These are phyloP conservation scores for Talaromyces sp. DNA, from an alignment of 2,329 filamentous ascomycete species.

Conservation along the genomic window DNA sequence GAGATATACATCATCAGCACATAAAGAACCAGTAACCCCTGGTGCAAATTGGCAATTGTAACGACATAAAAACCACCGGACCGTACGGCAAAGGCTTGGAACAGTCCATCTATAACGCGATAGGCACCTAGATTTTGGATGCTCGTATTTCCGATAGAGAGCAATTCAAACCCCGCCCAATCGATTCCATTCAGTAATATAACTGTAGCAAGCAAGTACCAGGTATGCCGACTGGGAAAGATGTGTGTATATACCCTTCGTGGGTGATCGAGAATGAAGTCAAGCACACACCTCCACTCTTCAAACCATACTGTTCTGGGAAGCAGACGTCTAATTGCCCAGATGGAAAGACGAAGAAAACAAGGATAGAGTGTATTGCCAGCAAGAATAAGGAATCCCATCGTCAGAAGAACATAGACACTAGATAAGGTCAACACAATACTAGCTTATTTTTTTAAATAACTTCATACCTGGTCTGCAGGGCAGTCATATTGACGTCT, in stretches of 20 bases:
- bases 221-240: constrained; percentile 60
- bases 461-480: constrained; percentile 31
- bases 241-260: constrained; percentile 40
- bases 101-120: constrained; percentile 60
- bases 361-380: constrained; percentile 65
- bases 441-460: neutral
- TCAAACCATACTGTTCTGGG: constrained; percentile 22
- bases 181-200: constrained; percentile 58
- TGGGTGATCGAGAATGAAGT: constrained; percentile 33
- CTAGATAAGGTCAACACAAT: constrained; percentile 15
- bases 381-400: constrained; percentile 58
- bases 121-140: constrained; percentile 51
- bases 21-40: constrained; percentile 58
- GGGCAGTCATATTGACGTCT: constrained; percentile 49
- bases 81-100: constrained; percentile 58
- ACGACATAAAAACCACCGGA: constrained; percentile 65
- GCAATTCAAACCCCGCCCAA: constrained; percentile 62
- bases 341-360: constrained; percentile 58
- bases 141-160: constrained; percentile 59
- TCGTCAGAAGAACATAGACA: constrained; percentile 39
- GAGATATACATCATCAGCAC: constrained; percentile 39
- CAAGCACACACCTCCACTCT: constrained; percentile 27
- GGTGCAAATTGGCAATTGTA: constrained; percentile 51
- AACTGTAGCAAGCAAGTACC: constrained; percentile 62
- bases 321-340: constrained; percentile 39